phyloP scores from a whole-genome alignment of 2,329 filamentous ascomycete species.

The Sclerotinia sclerotiorum region DNA sequence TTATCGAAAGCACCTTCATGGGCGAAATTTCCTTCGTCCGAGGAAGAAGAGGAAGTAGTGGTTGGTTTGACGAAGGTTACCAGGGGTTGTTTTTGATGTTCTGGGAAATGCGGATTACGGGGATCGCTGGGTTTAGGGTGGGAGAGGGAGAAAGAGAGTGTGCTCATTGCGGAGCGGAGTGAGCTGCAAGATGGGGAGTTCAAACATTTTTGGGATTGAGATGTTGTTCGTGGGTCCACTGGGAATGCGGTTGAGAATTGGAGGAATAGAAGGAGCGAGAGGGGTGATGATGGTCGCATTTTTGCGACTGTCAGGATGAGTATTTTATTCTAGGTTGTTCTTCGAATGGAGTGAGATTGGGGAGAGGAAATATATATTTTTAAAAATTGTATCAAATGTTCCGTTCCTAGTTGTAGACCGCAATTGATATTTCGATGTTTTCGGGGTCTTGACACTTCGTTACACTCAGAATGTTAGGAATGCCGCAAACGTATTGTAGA shows the following conservation, averaged over 20 bases:
- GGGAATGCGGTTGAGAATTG: constrained; percentile 28
- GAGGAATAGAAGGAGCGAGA: constrained; percentile 26
- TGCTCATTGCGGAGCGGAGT: background rate
- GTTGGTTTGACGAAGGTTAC: constrained; percentile 2
- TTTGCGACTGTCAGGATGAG: background rate
- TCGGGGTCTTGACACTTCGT: background rate
- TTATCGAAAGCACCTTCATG: constrained; percentile 34
- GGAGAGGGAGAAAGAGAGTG: background rate
- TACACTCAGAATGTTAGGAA: constrained; percentile 7
- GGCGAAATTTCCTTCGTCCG: background rate
- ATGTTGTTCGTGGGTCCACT: constrained; percentile 3
- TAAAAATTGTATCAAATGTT: background rate
- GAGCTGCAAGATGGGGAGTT: constrained; percentile 3
- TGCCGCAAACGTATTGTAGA: constrained; percentile 7
- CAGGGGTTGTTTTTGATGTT: constrained; percentile 29
- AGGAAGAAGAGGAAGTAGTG: background rate
- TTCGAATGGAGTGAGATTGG: background rate
- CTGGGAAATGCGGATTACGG: constrained; percentile 34
- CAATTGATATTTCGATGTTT: constrained; percentile 10
- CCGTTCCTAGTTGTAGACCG: background rate
- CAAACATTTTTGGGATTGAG: constrained; percentile 7
- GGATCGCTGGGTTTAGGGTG: constrained; percentile 2
- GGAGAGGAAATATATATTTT: constrained; percentile 2
- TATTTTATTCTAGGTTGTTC: background rate
- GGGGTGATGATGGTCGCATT: constrained; percentile 21